Evolutionary conservation across 2,329 filamentous ascomycete genomes (phyloP), one percentile per base, ranked within the genome.

Genomic region (Aureobasidium musti): DNA sequence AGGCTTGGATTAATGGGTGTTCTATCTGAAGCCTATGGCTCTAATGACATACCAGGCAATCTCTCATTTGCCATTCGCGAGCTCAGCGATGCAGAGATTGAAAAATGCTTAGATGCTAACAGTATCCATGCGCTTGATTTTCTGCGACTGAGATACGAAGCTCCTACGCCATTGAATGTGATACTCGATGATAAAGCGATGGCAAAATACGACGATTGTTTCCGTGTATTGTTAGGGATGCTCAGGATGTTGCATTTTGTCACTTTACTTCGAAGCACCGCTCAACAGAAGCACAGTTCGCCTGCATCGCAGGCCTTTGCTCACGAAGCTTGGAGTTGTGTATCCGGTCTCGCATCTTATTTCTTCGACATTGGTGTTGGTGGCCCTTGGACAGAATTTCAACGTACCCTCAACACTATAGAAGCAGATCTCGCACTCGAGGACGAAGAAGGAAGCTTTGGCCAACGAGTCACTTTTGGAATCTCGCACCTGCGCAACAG

Each of bases 81-180:
- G 71, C 83, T 98, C 69, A 84, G 88, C 0, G 82, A 87, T 8
- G 88, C 89, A 54, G 92, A 97, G 71, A 91, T 97, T 56, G 86
- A 92, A 63, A 87, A 85, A 69, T 94, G 92, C 76, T 88, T 96
- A 82, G 86, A 98, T 72, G 88, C 92, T 0, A 85, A 91, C 74
- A 90, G 89, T 0, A 83, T 98, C 21, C 88, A 94, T 74, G 95
- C 95, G 0, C 82, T 98, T n/a, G 95, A 98, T 77, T 98, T 99
- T 73, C 82, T 99, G 19, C 87, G 91, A 1, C 80, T 99, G 8
- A 90, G 92, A 53, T 98, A 97, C 78, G 90, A 89, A 47, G 84
- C 92, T 0, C 89, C 92, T 0, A 77, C 84, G 0, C 86, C 91
- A 0, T 81, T 98, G 0, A 83, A 88, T 47, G 82, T 87, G 0